Evolutionary conservation across 352 stramenopile species (phyloP), one percentile per base, ranked within the genome.

Genomic region (Phytophthora quininea): DNA sequence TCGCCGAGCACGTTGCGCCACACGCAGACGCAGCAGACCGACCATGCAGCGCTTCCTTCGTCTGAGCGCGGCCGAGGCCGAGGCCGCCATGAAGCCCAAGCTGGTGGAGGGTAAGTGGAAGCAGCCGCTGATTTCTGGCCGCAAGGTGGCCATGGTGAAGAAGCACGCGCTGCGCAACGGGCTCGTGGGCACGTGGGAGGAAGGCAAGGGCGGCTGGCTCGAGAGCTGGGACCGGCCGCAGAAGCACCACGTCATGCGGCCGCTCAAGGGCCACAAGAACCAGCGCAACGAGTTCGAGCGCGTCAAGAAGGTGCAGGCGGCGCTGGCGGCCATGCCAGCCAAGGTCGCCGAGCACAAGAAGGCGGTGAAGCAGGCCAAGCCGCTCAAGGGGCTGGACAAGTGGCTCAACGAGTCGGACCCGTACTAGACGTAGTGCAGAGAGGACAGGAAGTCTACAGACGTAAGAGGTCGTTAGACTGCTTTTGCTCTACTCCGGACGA

Each of bases 271-370:
- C 58, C 82, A 91, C 62, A 76, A 89, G 45, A 79, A 91, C 72
- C 67, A 96, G 75, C 86, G 88, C 65, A 90, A 91, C 61, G 86
- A 93, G 61, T 93, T 92, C 66, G 88, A 96, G 3, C 85, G 86
- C 42, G 88, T 94, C 71, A 91, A 92, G 78, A 96, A 94, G 77
- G 78, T 96, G 49, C 88, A 96, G 67, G 84, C 86, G 54, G 88
- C 88, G 58, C 63, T 96, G 52, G 86, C 64, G n/a, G 76, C 74
- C 31, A 96, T 96, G 88, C 86, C 86, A 33, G 71, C 66, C 69
- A 96, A 96, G 83, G 89, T 96, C 62, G 85, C 82, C 35, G 88
- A 94, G 9, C 88, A 96, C 76, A 93, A 93, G 79, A 94, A 94
- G 70, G 79, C 85, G 2, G 53, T 95, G 45, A 90, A 93, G 74